These are phyloP conservation scores for Rhytidhysteron rufulum DNA, from an alignment of 2,329 filamentous ascomycete genomes.

Conservation along the genomic window DNA sequence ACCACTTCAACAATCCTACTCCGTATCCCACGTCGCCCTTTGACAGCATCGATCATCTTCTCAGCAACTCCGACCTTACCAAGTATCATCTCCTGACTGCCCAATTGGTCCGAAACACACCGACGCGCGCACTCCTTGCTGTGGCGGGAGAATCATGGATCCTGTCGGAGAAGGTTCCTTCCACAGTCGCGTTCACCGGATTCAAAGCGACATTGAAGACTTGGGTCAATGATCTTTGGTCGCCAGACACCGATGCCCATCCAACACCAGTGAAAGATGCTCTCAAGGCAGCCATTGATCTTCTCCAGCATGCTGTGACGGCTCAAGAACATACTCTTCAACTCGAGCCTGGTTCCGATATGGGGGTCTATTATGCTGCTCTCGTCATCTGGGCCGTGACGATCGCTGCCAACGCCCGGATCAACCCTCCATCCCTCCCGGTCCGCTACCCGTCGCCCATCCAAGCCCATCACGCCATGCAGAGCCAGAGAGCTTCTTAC, in stretches of 20 bases:
- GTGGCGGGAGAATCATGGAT: slow-evolving; percentile 45
- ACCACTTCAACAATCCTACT: slow-evolving; percentile 15
- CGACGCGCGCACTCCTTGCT: slow-evolving; percentile 40
- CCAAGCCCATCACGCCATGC: slow-evolving; percentile 4
- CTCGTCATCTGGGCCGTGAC: slow-evolving; percentile 34
- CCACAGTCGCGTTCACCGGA: slow-evolving; percentile 25
- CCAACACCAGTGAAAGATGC: slow-evolving; percentile 19
- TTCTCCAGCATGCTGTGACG: slow-evolving; percentile 21
- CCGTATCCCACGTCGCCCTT: slow-evolving; percentile 12
- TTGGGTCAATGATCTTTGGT: slow-evolving; percentile 35
- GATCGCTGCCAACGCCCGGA: slow-evolving; percentile 19
- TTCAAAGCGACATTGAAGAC: slow-evolving; percentile 28
- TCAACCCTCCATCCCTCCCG: slow-evolving; percentile 7
- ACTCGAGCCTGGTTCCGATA: slow-evolving; percentile 26
- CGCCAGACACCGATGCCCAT: slow-evolving; percentile 4
- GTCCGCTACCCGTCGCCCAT: slow-evolving; percentile 17
- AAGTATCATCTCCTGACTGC: slow-evolving; percentile 30
- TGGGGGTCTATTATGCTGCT: slow-evolving; percentile 32
- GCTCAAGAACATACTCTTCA: slow-evolving; percentile 12
- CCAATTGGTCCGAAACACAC: slow-evolving; percentile 36
- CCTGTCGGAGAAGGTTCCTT: slow-evolving; percentile 39
- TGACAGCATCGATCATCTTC: slow-evolving; percentile 18
- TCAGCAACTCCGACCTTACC: slow-evolving; percentile 19
- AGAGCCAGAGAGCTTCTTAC: not conserved
- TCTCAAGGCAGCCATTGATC: slow-evolving; percentile 21